Conservation (phyloP, 2,329 filamentous ascomycete species). For the Cladophialophora yegresii region DNA sequence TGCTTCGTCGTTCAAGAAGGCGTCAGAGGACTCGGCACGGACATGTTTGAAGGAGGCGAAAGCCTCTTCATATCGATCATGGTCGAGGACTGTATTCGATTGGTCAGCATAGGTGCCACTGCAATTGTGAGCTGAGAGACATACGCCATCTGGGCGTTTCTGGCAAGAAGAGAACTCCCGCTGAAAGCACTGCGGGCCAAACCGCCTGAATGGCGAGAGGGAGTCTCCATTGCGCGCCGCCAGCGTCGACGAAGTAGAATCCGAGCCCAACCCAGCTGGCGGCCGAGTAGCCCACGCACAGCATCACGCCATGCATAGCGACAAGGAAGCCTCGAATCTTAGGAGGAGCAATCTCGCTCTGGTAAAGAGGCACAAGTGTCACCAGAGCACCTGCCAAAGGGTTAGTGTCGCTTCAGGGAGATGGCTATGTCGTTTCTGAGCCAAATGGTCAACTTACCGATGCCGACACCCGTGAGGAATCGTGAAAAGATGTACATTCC, state of each 20-base stretch:
- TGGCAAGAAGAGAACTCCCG: constrained; percentile 44
- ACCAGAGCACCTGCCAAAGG: neutral
- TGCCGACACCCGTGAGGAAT: constrained; percentile 25
- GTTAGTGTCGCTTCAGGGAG: neutral
- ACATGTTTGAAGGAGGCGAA: constrained; percentile 6
- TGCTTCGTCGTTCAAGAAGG: constrained; percentile 8
- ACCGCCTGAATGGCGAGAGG: constrained; percentile 23
- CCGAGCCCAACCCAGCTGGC: constrained; percentile 25
- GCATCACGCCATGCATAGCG: constrained; percentile 17
- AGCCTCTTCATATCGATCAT: constrained; percentile 11
- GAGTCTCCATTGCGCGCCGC: constrained; percentile 20
- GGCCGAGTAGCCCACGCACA: constrained; percentile 15
- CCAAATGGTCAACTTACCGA: constrained; percentile 11
- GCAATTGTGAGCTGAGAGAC: neutral
- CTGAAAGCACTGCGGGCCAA: constrained; percentile 37
- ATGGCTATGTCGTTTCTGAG: neutral
- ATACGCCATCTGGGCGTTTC: constrained; percentile 37
- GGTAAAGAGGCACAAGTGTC: constrained; percentile 23
- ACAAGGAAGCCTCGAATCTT: constrained; percentile 27
- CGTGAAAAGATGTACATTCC: constrained; percentile 29
- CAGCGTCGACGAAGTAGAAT: constrained; percentile 20
- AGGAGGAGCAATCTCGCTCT: constrained; percentile 23
- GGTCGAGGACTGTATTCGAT: constrained; percentile 9
- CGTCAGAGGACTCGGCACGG: constrained; percentile 5
- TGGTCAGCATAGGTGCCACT: neutral